A percentile compares a stretch with the other conserved stretches of the same genome.
These are phyloP conservation scores for Rhynchosporium graminicola DNA, from an alignment of 2,329 filamentous ascomycete species.

Conservation along the genomic window DNA sequence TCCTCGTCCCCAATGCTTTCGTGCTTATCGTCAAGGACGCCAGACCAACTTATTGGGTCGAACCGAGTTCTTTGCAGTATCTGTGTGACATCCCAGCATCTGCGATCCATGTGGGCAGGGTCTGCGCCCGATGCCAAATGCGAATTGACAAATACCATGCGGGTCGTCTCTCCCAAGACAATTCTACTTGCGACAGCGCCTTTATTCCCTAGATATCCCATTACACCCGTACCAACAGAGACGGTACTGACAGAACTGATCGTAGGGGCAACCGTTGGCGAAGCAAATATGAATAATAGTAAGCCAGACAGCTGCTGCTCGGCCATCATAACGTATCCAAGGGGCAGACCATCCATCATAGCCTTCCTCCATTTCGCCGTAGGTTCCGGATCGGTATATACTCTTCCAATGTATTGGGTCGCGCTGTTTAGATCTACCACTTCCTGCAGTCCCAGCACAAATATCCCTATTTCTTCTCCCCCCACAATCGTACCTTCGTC, in stretches of 20 bases:
- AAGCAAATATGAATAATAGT: slow-evolving; percentile 81
- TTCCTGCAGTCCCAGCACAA: slow-evolving; percentile 89
- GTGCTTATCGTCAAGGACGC: slow-evolving; percentile 64
- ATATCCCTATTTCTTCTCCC: slow-evolving; percentile 77
- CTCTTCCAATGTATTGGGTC: slow-evolving; percentile 70
- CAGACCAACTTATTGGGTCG: slow-evolving; percentile 66
- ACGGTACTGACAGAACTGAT: slow-evolving; percentile 81
- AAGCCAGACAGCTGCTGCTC: slow-evolving; percentile 87
- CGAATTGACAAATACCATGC: slow-evolving; percentile 85
- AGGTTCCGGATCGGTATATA: slow-evolving; percentile 71
- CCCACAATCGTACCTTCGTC: slow-evolving; percentile 48
- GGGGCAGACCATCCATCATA: slow-evolving; percentile 71
- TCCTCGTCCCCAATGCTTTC: slow-evolving; percentile 85
- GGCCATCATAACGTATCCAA: slow-evolving; percentile 73
- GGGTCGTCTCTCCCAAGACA: slow-evolving; percentile 85
- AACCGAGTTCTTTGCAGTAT: slow-evolving; percentile 78
- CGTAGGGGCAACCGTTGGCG: slow-evolving; percentile 70
- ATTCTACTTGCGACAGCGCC: slow-evolving; percentile 82
- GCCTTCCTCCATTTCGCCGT: slow-evolving; percentile 80
- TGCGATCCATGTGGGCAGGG: slow-evolving; percentile 72
- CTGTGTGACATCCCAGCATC: slow-evolving; percentile 84
- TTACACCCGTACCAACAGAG: slow-evolving; percentile 82
- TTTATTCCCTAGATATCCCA: slow-evolving; percentile 96
- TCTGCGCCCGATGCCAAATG: slow-evolving; percentile 89
- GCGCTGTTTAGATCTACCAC: slow-evolving; percentile 83